phyloP scores from a whole-genome alignment of 2,329 filamentous ascomycete genomes.

The Colletotrichum graminicola region DNA sequence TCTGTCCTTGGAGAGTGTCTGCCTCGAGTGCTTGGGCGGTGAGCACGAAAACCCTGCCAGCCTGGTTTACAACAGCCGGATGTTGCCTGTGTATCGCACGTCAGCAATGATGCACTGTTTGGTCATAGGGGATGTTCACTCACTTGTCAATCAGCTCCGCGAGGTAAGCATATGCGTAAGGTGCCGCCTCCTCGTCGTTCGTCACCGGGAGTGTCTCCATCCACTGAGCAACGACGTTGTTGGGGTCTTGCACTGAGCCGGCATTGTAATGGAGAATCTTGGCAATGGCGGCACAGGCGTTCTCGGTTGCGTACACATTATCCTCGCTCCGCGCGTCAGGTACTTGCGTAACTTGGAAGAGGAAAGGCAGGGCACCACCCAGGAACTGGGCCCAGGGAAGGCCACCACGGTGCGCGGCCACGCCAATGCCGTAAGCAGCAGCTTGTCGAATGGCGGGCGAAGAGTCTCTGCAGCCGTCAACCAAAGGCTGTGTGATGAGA shows the following conservation, averaged over 20 bases:
- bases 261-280: constrained; percentile 96
- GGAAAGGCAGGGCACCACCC: constrained; percentile 79
- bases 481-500: constrained; percentile 87
- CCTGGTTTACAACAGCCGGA: constrained; percentile 81
- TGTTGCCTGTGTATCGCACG: constrained; percentile 75
- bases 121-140: constrained; percentile 72
- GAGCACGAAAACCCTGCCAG: constrained; percentile 84
- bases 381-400: constrained; percentile 89
- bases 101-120: constrained; percentile 43
- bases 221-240: constrained; percentile 86
- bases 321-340: constrained; percentile 89
- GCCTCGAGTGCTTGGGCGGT: constrained; percentile 92
- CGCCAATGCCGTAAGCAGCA: constrained; percentile 94
- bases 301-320: constrained; percentile 97
- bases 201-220: constrained; percentile 89
- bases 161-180: constrained; percentile 94
- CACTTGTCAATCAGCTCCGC: constrained; percentile 94
- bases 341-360: constrained; percentile 88
- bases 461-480: constrained; percentile 86
- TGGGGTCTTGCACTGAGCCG: constrained; percentile 78
- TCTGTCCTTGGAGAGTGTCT: constrained; percentile 88
- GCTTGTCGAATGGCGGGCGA: constrained; percentile 95
- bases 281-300: constrained; percentile 94
- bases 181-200: constrained; percentile 97
- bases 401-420: constrained; percentile 93